These are phyloP conservation scores for Amoeboaphelidium occidentale DNA, from an alignment of 371 early-diverging fungal species.

Conservation along the genomic window DNA sequence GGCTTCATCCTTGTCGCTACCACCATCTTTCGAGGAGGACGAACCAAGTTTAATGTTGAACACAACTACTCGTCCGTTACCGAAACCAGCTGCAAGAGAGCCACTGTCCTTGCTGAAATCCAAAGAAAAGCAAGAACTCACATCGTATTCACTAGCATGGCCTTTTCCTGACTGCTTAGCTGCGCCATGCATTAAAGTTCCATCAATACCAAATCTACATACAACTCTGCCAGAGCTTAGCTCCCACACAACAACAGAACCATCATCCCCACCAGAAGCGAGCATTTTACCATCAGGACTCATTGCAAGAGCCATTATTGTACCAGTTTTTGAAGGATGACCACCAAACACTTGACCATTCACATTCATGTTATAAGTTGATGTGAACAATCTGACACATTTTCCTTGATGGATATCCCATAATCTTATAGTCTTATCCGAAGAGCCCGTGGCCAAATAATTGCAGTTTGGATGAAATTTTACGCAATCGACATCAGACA, in stretches of 20 bases:
- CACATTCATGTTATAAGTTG: slow-evolving; percentile 12
- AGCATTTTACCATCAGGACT: slow-evolving; percentile 57
- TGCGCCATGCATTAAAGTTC: slow-evolving; percentile 4
- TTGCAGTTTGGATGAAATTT: slow-evolving; percentile 96
- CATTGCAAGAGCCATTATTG: slow-evolving; percentile 72
- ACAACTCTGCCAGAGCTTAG: background rate
- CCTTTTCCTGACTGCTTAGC: background rate
- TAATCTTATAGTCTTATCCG: slow-evolving; percentile 80
- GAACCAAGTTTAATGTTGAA: slow-evolving; percentile 8
- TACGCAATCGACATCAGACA: slow-evolving; percentile 90
- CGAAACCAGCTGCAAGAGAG: slow-evolving; percentile 8
- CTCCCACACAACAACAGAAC: slow-evolving; percentile 87
- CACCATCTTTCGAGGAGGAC: slow-evolving; percentile 2
- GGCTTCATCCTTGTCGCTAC: slow-evolving; percentile 2
- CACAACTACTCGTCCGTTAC: slow-evolving; percentile 12
- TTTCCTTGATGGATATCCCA: slow-evolving; percentile 87
- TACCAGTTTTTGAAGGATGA: slow-evolving; percentile 12
- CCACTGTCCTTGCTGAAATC: background rate
- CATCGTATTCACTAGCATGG: background rate
- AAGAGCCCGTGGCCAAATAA: slow-evolving; percentile 85
- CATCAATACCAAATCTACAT: background rate
- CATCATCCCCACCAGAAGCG: slow-evolving; percentile 73
- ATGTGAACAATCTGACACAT: slow-evolving; percentile 79
- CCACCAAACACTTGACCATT: slow-evolving; percentile 6
- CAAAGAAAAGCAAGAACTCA: background rate